Percentiles rank a stretch among this genome's conserved stretches.
Conservation (phyloP, 352 stramenopile genomes). For the Phytophthora fragariaefolia region DNA sequence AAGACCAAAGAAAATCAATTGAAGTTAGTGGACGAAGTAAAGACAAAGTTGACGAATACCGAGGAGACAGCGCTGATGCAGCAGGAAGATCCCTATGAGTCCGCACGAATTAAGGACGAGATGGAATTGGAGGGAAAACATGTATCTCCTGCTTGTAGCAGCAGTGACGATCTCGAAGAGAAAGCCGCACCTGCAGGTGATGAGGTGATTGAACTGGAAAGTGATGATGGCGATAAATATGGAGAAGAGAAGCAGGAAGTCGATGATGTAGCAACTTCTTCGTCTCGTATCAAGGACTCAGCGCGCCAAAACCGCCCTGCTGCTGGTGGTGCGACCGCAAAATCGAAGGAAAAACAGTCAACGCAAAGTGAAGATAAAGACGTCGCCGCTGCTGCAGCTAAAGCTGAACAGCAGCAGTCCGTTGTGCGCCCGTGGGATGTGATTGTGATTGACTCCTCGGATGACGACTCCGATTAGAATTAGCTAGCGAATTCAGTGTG, state of each 20-base stretch:
- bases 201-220: slow-evolving; percentile 22
- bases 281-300: slow-evolving; percentile 5
- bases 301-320: not conserved
- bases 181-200: not conserved
- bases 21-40: not conserved
- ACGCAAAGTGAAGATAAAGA: not conserved
- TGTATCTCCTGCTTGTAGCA: not conserved
- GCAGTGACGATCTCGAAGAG: slow-evolving; percentile 1
- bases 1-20: not conserved
- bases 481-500: slow-evolving; percentile 24
- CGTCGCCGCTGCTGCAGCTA: slow-evolving; percentile 18
- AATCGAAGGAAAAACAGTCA: slow-evolving; percentile 18
- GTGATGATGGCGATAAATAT: slow-evolving; percentile 8
- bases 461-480: slow-evolving; percentile 43
- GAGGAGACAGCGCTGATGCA: slow-evolving; percentile 32
- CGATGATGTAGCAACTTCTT: not conserved
- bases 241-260: slow-evolving; percentile 3
- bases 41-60: slow-evolving; percentile 3
- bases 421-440: slow-evolving; percentile 64
- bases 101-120: slow-evolving; percentile 22
- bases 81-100: slow-evolving; percentile 34
- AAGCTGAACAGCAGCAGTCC: slow-evolving; percentile 32
- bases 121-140: slow-evolving; percentile 8
- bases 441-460: slow-evolving; percentile 82
- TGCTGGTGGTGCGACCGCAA: slow-evolving; percentile 14